These are phyloP conservation scores for Tricladium varicosporioides DNA, from an alignment of 2,329 filamentous ascomycete genomes.

Conservation along the genomic window DNA sequence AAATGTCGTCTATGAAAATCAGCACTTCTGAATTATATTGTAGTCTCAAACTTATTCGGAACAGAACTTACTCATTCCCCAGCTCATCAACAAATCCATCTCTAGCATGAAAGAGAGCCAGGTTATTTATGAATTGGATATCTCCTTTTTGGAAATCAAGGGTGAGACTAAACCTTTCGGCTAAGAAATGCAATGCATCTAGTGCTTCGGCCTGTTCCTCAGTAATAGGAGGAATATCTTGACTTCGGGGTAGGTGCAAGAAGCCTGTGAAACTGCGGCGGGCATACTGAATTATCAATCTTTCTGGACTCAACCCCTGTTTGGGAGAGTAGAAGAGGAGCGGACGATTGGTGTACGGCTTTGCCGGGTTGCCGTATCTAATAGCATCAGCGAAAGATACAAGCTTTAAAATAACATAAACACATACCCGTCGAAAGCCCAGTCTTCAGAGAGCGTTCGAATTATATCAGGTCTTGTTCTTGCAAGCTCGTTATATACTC, in stretches of 20 bases:
- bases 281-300: slow-evolving; percentile 59
- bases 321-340: slow-evolving; percentile 55
- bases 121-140: slow-evolving; percentile 47
- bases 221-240: slow-evolving; percentile 52
- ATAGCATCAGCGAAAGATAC: not conserved
- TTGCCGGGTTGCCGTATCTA: slow-evolving; percentile 50
- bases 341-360: slow-evolving; percentile 48
- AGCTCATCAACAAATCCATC: slow-evolving; percentile 40
- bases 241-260: slow-evolving; percentile 49
- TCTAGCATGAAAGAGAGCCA: slow-evolving; percentile 46
- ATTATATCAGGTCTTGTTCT: slow-evolving; percentile 51
- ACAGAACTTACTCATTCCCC: slow-evolving; percentile 32
- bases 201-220: slow-evolving; percentile 45
- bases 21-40: not conserved
- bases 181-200: slow-evolving; percentile 44
- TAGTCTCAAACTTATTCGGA: not conserved
- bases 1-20: slow-evolving; percentile 37
- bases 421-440: slow-evolving; percentile 41
- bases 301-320: slow-evolving; percentile 45
- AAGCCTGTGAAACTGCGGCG: slow-evolving; percentile 59
- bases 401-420: not conserved
- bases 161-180: slow-evolving; percentile 36
- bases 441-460: slow-evolving; percentile 46
- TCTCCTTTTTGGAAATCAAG: slow-evolving; percentile 41
- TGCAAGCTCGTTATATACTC: slow-evolving; percentile 54